Percentiles rank a stretch among this genome's conserved stretches.
Evolutionary conservation across 306 rosid genomes (phyloP).

Genomic region (Senna siamea): DNA sequence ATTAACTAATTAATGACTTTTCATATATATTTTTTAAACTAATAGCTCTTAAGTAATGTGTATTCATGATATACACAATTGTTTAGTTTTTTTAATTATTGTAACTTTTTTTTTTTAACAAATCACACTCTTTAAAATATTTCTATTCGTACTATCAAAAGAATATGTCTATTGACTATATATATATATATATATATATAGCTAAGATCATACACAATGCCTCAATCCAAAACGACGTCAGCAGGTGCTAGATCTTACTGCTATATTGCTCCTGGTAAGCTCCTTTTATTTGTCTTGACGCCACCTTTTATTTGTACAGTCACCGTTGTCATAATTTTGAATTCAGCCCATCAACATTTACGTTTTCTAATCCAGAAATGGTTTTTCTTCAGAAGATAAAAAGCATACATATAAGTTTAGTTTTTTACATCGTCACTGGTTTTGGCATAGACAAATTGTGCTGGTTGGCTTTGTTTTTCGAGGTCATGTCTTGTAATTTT

Average conservation of each 20-base stretch:
- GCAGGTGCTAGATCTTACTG: conserved; percentile 99
- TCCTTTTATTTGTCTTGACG: background rate
- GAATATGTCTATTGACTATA: too few relatives aligned
- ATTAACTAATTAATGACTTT: too few relatives aligned
- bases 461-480: background rate
- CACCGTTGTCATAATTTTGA: background rate
- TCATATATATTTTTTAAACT: too few relatives aligned
- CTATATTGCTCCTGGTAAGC: conserved; percentile 95
- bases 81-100: too few relatives aligned
- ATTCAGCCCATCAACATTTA: background rate
- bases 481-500: background rate
- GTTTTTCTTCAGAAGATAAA: background rate
- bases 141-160: too few relatives aligned
- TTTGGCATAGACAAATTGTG: background rate
- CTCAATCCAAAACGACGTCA: conserved; percentile 93
- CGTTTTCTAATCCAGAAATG: background rate
- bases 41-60: too few relatives aligned
- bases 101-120: too few relatives aligned
- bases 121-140: too few relatives aligned
- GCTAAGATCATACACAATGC: conserved; percentile 98
- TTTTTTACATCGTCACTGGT: conserved; percentile 1
- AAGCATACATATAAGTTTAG: background rate
- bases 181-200: too few relatives aligned
- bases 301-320: background rate
- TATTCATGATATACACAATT: too few relatives aligned